These are phyloP conservation scores for Leucosporidium creatinivorum DNA, from an alignment of 768 basidiomycete species.

Conservation along the genomic window DNA sequence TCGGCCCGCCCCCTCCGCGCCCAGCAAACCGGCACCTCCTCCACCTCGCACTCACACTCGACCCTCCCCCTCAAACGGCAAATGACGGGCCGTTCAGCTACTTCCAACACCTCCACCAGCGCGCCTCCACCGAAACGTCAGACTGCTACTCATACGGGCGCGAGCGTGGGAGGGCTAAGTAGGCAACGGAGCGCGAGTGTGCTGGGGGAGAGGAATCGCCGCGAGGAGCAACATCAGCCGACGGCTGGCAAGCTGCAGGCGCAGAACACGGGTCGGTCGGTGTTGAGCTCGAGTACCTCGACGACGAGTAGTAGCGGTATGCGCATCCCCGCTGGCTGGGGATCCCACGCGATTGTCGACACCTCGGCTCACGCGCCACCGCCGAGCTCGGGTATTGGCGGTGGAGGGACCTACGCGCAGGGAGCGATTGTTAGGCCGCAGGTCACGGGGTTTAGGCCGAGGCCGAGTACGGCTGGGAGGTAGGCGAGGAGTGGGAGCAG, in stretches of 20 bases:
- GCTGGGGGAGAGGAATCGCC: neutral
- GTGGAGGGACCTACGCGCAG: neutral
- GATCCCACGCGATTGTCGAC: neutral
- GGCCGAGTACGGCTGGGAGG: neutral
- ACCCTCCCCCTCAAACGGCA: constrained; percentile 26
- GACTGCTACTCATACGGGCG: neutral
- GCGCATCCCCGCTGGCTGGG: no score
- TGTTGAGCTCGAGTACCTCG: no score
- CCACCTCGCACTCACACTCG: neutral
- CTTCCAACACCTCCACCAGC: neutral
- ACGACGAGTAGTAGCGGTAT: no score
- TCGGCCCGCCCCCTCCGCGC: constrained; percentile 15
- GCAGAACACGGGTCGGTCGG: neutral
- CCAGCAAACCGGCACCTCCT: constrained; percentile 15
- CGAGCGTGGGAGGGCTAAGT: neutral
- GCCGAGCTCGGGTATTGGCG: no score
- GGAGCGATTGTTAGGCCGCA: neutral
- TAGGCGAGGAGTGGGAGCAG: neutral
- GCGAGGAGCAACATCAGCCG: neutral
- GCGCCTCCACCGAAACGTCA: constrained; percentile 16
- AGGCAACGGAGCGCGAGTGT: neutral
- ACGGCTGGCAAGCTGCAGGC: neutral
- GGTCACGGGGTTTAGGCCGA: neutral
- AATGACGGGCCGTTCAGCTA: constrained; percentile 26
- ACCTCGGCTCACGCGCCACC: neutral